Conservation (phyloP, 257 asterid species). For the Jacaranda copaia region DNA sequence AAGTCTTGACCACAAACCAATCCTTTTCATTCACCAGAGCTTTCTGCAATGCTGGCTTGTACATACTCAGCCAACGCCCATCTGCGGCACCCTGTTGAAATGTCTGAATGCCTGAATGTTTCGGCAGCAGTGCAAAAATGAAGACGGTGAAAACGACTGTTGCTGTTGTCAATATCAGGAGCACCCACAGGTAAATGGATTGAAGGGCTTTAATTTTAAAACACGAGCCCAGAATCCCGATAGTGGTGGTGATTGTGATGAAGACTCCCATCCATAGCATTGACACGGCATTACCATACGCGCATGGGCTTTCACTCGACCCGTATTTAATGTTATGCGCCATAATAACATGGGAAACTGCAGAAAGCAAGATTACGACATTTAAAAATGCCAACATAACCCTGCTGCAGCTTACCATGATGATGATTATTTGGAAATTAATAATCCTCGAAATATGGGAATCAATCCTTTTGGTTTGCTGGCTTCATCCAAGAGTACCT, state of each 20-base stretch:
- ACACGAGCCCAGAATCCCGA: constrained; percentile 14
- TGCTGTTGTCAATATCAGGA: neutral
- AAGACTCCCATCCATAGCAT: constrained; percentile 11
- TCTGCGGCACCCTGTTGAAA: neutral
- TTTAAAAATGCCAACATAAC: neutral
- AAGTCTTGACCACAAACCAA: neutral
- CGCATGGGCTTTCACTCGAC: neutral
- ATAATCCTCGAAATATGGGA: neutral
- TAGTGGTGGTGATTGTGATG: neutral
- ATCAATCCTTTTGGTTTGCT: neutral
- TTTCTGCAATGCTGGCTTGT: constrained; percentile 10
- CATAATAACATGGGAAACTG: neutral
- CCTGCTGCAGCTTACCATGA: neutral
- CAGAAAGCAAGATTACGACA: neutral
- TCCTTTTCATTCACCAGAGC: constrained; percentile 27
- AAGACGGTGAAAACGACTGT: neutral
- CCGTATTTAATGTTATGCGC: neutral
- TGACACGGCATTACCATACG: neutral
- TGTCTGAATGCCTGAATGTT: neutral
- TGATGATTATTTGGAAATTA: neutral
- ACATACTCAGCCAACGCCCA: constrained; percentile 16
- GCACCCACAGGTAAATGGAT: neutral
- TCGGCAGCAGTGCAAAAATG: constrained; percentile 7
- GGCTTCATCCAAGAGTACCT: neutral
- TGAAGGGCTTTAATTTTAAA: neutral